Percentiles rank a stretch among this genome's conserved stretches.
phyloP scores from a whole-genome alignment of 2,329 filamentous ascomycete species.

The Pyrenochaeta sp. region DNA sequence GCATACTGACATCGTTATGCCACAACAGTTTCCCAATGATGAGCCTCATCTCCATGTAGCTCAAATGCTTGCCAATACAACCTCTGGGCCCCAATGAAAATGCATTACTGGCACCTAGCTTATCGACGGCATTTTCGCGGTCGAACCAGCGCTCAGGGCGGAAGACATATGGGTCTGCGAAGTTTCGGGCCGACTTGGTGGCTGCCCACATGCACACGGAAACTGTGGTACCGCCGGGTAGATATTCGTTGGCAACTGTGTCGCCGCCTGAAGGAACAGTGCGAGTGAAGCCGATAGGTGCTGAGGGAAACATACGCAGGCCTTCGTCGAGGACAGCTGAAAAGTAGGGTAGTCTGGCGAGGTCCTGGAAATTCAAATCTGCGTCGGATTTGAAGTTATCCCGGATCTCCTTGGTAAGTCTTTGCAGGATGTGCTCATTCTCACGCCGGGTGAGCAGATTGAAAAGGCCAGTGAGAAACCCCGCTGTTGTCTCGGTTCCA shows the following conservation, averaged over 20 bases:
- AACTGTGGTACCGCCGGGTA: conserved; percentile 23
- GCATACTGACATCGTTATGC: conserved; percentile 21
- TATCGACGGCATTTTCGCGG: conserved; percentile 15
- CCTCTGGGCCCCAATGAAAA: conserved; percentile 27
- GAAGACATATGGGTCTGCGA: conserved; percentile 24
- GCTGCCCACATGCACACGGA: conserved; percentile 18
- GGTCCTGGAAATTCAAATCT: conserved; percentile 36
- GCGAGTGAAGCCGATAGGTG: conserved; percentile 22
- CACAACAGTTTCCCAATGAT: conserved; percentile 24
- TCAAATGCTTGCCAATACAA: conserved; percentile 26
- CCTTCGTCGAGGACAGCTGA: conserved; percentile 35
- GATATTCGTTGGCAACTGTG: conserved; percentile 19
- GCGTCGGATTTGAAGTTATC: conserved; percentile 20
- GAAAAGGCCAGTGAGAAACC: conserved; percentile 20
- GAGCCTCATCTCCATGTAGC: conserved; percentile 30
- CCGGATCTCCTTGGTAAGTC: conserved; percentile 23
- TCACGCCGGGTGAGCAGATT: conserved; percentile 15
- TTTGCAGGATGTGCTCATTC: conserved; percentile 23
- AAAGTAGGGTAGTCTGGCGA: conserved; percentile 28
- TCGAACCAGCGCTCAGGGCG: conserved; percentile 35
- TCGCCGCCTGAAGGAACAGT: conserved; percentile 26
- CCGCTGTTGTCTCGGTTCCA: conserved; percentile 28
- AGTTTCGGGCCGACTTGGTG: conserved; percentile 12
- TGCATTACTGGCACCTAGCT: conserved; percentile 21
- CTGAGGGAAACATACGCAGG: conserved; percentile 40